Percentiles rank a stretch among this genome's conserved stretches.
Evolutionary conservation across 371 early-diverging fungal genomes (phyloP).

Genomic region (Mucor lusitanicus): DNA sequence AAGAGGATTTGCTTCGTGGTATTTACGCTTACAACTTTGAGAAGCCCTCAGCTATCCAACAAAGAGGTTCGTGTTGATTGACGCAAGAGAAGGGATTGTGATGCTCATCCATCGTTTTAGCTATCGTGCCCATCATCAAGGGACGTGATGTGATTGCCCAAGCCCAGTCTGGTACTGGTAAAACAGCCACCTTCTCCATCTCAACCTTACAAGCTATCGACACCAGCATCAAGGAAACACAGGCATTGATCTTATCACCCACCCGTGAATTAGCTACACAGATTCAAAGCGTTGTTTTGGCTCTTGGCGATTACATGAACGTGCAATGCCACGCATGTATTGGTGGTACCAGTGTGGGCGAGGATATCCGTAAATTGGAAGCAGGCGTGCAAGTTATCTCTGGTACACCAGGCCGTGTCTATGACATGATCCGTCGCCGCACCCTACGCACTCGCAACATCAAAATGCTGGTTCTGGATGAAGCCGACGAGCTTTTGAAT

Average conservation of each 20-base stretch:
- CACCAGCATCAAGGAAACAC: constrained; percentile 80
- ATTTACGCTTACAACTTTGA: constrained; percentile 96
- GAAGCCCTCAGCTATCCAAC: constrained; percentile 97
- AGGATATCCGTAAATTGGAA: constrained; percentile 90
- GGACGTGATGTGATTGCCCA: constrained; percentile 98
- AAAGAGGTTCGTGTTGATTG: constrained; percentile 58
- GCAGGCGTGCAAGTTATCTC: constrained; percentile 94
- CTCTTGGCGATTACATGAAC: constrained; percentile 94
- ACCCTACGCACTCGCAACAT: constrained; percentile 86
- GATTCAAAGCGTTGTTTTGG: constrained; percentile 92
- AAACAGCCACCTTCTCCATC: constrained; percentile 99
- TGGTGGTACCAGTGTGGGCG: constrained; percentile 94
- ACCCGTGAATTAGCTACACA: constrained; percentile 99
- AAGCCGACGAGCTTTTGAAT: constrained; percentile 99
- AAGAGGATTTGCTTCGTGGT: constrained; percentile 95
- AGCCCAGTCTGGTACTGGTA: constrained; percentile 99
- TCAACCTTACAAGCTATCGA: constrained; percentile 96
- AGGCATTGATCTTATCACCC: constrained; percentile 97
- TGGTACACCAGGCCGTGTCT: constrained; percentile 99
- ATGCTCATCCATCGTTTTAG: constrained; percentile 31
- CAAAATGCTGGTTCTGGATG: constrained; percentile 98
- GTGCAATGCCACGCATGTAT: constrained; percentile 95
- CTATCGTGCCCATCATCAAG: constrained; percentile 92
- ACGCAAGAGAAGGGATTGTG: neutral
- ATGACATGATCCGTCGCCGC: constrained; percentile 96